Percentiles rank a stretch among this genome's conserved stretches.
phyloP scores from a whole-genome alignment of 2,329 filamentous ascomycete genomes.

The Colletotrichum sp. region DNA sequence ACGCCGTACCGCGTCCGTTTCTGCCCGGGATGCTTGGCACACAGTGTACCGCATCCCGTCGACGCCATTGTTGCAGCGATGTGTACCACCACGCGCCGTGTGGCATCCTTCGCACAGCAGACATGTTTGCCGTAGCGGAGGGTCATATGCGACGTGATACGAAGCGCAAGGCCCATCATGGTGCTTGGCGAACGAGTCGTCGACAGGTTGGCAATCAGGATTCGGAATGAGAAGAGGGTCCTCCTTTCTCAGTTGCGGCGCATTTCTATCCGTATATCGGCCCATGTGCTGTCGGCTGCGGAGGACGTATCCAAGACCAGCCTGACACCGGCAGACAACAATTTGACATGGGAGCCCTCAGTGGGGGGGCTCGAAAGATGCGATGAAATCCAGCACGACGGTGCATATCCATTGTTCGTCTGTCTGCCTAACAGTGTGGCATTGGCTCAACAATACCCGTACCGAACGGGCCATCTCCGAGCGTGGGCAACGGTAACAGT shows the following conservation, averaged over 20 bases:
- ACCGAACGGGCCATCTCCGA: conserved; percentile 14
- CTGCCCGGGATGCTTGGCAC: neutral
- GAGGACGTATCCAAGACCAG: conserved; percentile 1
- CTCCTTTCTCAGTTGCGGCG: neutral
- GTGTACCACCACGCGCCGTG: neutral
- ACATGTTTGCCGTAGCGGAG: neutral
- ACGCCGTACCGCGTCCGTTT: neutral
- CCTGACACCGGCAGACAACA: conserved; percentile 12
- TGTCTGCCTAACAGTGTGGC: neutral
- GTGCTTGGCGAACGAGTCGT: conserved; percentile 10
- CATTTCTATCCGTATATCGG: neutral
- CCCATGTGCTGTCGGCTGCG: conserved; percentile 12
- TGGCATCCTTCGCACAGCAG: neutral
- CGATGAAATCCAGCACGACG: conserved; percentile 2
- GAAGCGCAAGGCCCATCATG: conserved; percentile 4
- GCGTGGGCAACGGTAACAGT: neutral
- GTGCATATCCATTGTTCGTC: neutral
- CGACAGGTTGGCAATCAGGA: neutral
- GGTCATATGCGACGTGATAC: conserved; percentile 1
- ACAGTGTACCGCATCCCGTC: neutral
- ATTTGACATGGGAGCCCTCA: neutral
- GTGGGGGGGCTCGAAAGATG: conserved; percentile 7
- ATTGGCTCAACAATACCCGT: neutral
- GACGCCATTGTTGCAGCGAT: neutral
- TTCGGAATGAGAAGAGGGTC: conserved; percentile 9